A percentile compares a stretch with the other conserved stretches of the same genome.
These are phyloP conservation scores for Daldinia bambusicola DNA, from an alignment of 495 filamentous ascomycete species.

Conservation along the genomic window DNA sequence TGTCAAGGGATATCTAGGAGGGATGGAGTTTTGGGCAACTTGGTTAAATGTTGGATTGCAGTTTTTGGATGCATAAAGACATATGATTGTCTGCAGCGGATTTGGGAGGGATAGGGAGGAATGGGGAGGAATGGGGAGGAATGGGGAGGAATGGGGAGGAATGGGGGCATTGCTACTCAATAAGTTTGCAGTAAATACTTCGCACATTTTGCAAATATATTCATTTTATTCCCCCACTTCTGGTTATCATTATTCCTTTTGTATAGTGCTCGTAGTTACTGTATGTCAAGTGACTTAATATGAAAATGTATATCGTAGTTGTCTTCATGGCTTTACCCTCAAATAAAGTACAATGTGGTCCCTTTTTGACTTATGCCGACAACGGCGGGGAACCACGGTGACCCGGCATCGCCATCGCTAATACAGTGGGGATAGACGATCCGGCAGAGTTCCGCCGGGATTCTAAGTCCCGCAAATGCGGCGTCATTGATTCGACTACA, in stretches of 20 bases:
- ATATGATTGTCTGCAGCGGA: not conserved
- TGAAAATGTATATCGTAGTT: too few species aligned
- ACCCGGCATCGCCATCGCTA: slow-evolving; percentile 24
- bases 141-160: too few species aligned
- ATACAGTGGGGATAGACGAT: slow-evolving; percentile 15
- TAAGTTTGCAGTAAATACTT: not conserved
- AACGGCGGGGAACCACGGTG: slow-evolving; percentile 18
- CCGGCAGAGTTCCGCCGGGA: slow-evolving; percentile 26
- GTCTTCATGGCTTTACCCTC: too few species aligned
- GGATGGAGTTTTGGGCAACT: slow-evolving; percentile 17
- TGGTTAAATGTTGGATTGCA: not conserved
- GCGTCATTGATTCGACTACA: slow-evolving; percentile 4
- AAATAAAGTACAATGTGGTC: too few species aligned
- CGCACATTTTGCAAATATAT: not conserved
- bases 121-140: too few species aligned
- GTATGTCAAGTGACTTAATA: too few species aligned
- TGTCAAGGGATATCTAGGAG: slow-evolving; percentile 24
- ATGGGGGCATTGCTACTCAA: not conserved
- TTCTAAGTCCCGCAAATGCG: slow-evolving; percentile 17
- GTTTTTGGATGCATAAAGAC: not conserved
- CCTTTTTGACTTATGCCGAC: slow-evolving; percentile 17
- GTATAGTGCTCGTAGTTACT: too few species aligned
- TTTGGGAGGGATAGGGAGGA: too few species aligned
- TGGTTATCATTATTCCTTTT: too few species aligned
- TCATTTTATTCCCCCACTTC: too few species aligned